Percentiles rank a stretch among this genome's conserved stretches.
phyloP scores from a whole-genome alignment of 257 asterid genomes.

The Salvia splendens region DNA sequence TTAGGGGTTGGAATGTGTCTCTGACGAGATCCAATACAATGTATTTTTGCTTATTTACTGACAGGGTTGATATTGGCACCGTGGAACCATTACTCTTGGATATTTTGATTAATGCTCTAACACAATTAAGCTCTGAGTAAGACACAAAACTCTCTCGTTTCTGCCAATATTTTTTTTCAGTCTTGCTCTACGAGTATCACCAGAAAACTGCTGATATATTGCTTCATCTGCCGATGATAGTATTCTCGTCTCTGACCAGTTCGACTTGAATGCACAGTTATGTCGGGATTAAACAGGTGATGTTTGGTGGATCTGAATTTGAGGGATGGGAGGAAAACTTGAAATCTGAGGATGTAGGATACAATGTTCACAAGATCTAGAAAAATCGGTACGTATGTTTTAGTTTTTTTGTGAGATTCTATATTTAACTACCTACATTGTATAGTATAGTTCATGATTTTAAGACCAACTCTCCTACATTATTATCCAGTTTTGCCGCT shows the following conservation, averaged over 20 bases:
- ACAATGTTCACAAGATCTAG: conserved; percentile 77
- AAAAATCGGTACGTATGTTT: conserved; percentile 13
- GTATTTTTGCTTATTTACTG: conserved; percentile 23
- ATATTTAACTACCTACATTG: too few species aligned
- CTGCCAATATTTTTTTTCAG: too few species aligned
- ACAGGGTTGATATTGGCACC: conserved; percentile 94
- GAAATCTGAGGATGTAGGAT: conserved; percentile 79
- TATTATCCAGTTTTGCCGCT: too few species aligned
- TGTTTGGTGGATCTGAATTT: conserved; percentile 83
- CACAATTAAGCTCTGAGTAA: conserved; percentile 89
- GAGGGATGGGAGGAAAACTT: conserved; percentile 79
- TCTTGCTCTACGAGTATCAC: too few species aligned
- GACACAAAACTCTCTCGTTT: conserved; percentile 26
- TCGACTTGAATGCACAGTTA: conserved; percentile 50
- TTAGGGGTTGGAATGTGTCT: conserved; percentile 1
- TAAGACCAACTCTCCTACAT: too few species aligned
- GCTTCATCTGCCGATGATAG: background rate
- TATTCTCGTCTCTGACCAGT: conserved; percentile 5
- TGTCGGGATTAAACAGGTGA: conserved; percentile 85
- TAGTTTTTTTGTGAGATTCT: background rate
- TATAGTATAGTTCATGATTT: too few species aligned
- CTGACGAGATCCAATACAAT: conserved; percentile 22
- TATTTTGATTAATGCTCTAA: conserved; percentile 78
- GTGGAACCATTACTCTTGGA: conserved; percentile 81
- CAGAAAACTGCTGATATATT: background rate